phyloP scores from a whole-genome alignment of 805 yeast species.

The Starmerella riodocensis region DNA sequence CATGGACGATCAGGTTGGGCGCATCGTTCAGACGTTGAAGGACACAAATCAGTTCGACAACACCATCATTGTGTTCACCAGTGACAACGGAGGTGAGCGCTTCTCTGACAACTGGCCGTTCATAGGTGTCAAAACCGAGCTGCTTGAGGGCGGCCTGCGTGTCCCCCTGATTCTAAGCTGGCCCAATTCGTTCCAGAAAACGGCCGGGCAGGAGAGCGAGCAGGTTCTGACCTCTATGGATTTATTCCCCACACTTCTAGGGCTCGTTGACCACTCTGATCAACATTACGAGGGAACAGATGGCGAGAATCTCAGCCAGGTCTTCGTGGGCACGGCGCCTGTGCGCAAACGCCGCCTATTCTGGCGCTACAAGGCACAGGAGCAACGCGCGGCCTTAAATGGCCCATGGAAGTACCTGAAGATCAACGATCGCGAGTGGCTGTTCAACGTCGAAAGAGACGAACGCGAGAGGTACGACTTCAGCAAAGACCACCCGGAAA shows the following conservation, averaged over 20 bases:
- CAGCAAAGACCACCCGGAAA: slow-evolving; percentile 29
- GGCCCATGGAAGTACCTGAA: slow-evolving; percentile 19
- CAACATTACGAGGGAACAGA: slow-evolving; percentile 37
- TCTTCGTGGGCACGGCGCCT: slow-evolving; percentile 28
- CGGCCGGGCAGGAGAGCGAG: slow-evolving; percentile 22
- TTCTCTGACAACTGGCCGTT: slow-evolving; percentile 44
- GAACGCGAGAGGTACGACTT: slow-evolving; percentile 42
- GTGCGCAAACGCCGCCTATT: slow-evolving; percentile 15
- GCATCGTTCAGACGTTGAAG: slow-evolving; percentile 34
- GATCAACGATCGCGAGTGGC: slow-evolving; percentile 17
- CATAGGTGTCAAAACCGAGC: slow-evolving; percentile 40
- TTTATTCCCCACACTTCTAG: slow-evolving; percentile 43
- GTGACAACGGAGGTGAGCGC: slow-evolving; percentile 58
- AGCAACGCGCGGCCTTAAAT: slow-evolving; percentile 18
- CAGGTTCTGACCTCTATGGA: slow-evolving; percentile 48
- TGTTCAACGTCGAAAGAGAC: slow-evolving; percentile 29
- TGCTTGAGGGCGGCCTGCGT: slow-evolving; percentile 48
- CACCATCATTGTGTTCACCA: slow-evolving; percentile 45
- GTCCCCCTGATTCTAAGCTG: slow-evolving; percentile 41
- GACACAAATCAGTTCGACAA: slow-evolving; percentile 36
- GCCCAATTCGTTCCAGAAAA: slow-evolving; percentile 26
- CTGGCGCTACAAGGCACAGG: slow-evolving; percentile 20
- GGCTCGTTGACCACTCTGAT: slow-evolving; percentile 29
- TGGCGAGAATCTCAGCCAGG: slow-evolving; percentile 31
- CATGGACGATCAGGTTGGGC: slow-evolving; percentile 40